phyloP scores from a whole-genome alignment of 2,329 filamentous ascomycete genomes.

The Phaeosphaeria sp. region DNA sequence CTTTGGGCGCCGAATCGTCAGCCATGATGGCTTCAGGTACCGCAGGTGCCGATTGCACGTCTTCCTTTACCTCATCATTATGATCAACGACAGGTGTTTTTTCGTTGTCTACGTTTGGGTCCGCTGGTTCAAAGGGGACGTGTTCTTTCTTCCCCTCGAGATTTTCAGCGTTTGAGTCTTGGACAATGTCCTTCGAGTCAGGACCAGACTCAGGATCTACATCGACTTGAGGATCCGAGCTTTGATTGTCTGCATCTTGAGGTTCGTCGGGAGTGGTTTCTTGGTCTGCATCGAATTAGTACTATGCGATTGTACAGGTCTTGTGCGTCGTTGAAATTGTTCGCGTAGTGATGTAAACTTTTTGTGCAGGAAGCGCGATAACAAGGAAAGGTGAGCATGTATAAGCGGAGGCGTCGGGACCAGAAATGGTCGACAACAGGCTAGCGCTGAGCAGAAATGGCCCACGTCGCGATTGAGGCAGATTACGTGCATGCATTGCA shows the following conservation, averaged over 20 bases:
- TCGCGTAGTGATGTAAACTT: not conserved
- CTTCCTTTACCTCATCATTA: not conserved
- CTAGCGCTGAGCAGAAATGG: constrained; percentile 26
- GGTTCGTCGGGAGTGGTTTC: not conserved
- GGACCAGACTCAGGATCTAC: constrained; percentile 12
- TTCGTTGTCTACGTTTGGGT: not conserved
- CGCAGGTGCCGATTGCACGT: not conserved
- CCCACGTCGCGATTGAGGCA: constrained; percentile 31
- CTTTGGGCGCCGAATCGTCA: not conserved
- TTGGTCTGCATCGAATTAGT: constrained; percentile 16
- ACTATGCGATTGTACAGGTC: not conserved
- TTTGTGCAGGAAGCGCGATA: constrained; percentile 1
- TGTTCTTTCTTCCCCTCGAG: not conserved
- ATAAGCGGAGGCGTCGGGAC: constrained; percentile 19
- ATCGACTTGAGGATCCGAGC: constrained; percentile 12
- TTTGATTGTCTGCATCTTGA: constrained; percentile 7
- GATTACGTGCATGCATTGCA: constrained; percentile 38
- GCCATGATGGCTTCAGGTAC: not conserved
- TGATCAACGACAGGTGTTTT: not conserved
- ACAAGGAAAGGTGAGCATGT: constrained; percentile 1
- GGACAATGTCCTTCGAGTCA: constrained; percentile 12
- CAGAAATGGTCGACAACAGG: constrained; percentile 12
- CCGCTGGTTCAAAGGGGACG: not conserved
- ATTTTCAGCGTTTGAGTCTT: constrained; percentile 11
- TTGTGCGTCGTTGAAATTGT: not conserved